Percentiles rank a stretch among this genome's conserved stretches.
These are phyloP conservation scores for Colletotrichum echinochloae DNA, from an alignment of 2,329 filamentous ascomycete species.

Conservation along the genomic window DNA sequence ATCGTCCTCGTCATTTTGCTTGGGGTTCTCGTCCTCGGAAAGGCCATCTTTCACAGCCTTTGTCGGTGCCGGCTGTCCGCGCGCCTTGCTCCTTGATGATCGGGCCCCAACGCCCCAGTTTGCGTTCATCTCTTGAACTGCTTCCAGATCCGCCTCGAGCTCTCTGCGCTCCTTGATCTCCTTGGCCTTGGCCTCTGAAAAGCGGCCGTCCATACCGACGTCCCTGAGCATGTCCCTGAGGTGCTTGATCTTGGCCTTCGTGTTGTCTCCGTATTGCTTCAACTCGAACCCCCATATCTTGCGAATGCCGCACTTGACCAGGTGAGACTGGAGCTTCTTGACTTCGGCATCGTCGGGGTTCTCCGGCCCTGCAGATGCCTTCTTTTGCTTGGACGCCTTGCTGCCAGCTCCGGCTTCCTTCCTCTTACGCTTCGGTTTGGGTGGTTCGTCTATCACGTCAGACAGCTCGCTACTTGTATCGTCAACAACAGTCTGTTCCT, in stretches of 20 bases:
- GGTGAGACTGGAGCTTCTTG: constrained; percentile 87
- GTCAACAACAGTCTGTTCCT: constrained; percentile 5
- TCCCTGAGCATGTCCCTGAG: constrained; percentile 83
- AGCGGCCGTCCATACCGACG: constrained; percentile 88
- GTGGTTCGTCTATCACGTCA: constrained; percentile 80
- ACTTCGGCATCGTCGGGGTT: constrained; percentile 83
- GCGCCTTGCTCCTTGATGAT: constrained; percentile 52
- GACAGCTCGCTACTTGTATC: constrained; percentile 68
- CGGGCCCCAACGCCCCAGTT: constrained; percentile 75
- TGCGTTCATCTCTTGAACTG: constrained; percentile 83
- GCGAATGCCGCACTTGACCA: constrained; percentile 90
- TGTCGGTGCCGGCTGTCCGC: constrained; percentile 46
- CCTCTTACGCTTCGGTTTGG: constrained; percentile 69
- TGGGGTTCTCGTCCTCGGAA: constrained; percentile 47
- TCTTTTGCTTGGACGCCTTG: constrained; percentile 42
- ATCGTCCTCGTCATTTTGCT: constrained; percentile 45
- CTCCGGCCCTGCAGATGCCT: constrained; percentile 59
- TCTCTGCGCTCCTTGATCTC: constrained; percentile 91
- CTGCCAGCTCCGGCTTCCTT: constrained; percentile 54
- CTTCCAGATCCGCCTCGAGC: constrained; percentile 84
- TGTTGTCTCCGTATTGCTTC: constrained; percentile 76
- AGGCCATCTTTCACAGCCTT: constrained; percentile 48
- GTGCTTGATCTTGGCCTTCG: constrained; percentile 84
- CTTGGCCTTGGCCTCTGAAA: constrained; percentile 84
- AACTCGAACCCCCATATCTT: constrained; percentile 93